phyloP scores from a whole-genome alignment of 345 rosid genomes.

The Salix koriyanagi region DNA sequence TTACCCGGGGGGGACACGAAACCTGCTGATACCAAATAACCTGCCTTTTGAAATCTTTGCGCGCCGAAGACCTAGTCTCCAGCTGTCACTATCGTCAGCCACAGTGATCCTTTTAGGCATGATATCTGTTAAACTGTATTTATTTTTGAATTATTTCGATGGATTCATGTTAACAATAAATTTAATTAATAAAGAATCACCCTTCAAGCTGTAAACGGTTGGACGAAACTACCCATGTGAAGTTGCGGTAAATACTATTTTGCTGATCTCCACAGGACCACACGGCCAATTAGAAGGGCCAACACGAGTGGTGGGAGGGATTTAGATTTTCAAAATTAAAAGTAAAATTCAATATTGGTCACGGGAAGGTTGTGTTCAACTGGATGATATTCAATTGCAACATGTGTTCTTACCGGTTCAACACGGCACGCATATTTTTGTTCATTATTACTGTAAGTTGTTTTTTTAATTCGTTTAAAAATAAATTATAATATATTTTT shows the following conservation, averaged over 20 bases:
- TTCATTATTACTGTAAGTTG: too few species aligned
- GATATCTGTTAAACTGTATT: too few species aligned
- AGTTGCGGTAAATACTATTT: background rate
- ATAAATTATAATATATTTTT: too few species aligned
- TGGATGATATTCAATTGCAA: background rate
- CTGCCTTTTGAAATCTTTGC: slow-evolving; percentile 17
- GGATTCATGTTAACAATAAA: too few species aligned
- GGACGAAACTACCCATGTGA: background rate
- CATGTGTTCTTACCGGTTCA: background rate
- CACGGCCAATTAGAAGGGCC: background rate
- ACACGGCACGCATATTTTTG: too few species aligned
- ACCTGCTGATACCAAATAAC: background rate
- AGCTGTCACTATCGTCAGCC: background rate
- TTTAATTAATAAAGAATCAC: too few species aligned
- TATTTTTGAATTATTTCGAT: too few species aligned
- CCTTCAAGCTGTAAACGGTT: too few species aligned
- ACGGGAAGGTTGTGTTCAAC: background rate
- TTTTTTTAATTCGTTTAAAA: too few species aligned
- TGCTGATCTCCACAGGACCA: background rate
- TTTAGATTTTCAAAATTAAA: background rate
- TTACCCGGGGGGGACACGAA: slow-evolving; percentile 9
- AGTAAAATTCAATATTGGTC: background rate
- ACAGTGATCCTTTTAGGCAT: background rate
- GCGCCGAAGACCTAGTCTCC: slow-evolving; percentile 18
- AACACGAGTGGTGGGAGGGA: background rate